Conservation (phyloP, 1,139 yeast genomes). For the Saccharomyces hybrid region DNA sequence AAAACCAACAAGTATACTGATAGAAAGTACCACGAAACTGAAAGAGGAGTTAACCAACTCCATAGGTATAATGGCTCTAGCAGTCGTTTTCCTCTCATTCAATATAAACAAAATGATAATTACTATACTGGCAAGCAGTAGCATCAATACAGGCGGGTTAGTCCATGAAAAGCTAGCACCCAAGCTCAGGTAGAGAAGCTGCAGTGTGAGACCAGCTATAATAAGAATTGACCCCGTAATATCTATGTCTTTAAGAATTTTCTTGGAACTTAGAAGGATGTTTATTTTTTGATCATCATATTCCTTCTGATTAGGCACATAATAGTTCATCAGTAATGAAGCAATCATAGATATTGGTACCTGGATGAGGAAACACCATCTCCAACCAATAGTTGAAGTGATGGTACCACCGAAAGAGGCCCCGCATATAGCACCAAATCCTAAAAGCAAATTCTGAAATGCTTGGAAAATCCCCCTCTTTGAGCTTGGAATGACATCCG, state of each 20-base stretch:
- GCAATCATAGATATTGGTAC: conserved; percentile 52
- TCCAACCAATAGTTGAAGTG: conserved; percentile 67
- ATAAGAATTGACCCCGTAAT: conserved; percentile 56
- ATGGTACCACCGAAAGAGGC: conserved; percentile 63
- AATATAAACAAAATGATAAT: conserved; percentile 13
- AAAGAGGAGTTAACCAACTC: conserved; percentile 27
- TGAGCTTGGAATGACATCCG: conserved; percentile 47
- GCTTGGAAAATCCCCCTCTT: conserved; percentile 54
- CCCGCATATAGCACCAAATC: conserved; percentile 57
- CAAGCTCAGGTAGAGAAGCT: conserved; percentile 30
- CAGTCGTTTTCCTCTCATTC: conserved; percentile 31
- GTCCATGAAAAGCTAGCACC: conserved; percentile 13
- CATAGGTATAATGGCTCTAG: conserved; percentile 38
- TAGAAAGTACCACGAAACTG: conserved; percentile 28
- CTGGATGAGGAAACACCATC: conserved; percentile 48
- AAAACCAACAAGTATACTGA: conserved; percentile 37
- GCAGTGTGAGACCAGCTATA: conserved; percentile 36
- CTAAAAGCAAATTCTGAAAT: conserved; percentile 50
- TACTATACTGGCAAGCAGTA: conserved; percentile 11
- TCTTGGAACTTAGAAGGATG: conserved; percentile 34
- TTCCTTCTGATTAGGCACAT: conserved; percentile 27
- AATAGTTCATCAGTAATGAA: conserved; percentile 34
- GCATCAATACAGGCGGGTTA: conserved; percentile 3
- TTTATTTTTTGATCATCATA: conserved; percentile 3
- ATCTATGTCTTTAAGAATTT: conserved; percentile 49